Evolutionary conservation across 1,284 basidiomycete genomes (phyloP).

Genomic region (Melanopsichium pennsylvanicum): DNA sequence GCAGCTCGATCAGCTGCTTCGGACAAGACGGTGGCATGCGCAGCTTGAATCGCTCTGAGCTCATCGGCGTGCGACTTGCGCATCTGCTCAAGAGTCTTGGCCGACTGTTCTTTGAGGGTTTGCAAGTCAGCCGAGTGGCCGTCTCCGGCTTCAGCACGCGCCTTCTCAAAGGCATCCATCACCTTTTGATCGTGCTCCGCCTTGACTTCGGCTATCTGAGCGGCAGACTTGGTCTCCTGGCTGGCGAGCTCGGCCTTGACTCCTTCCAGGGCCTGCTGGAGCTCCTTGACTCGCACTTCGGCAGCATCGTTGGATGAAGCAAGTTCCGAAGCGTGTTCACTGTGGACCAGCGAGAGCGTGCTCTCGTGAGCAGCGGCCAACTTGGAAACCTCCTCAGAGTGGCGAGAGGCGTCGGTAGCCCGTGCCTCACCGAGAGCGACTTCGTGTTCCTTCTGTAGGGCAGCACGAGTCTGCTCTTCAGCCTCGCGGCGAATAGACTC

Average conservation of each 20-base stretch:
- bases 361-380: slow-evolving; percentile 29
- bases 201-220: slow-evolving; percentile 42
- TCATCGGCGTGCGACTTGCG: slow-evolving; percentile 42
- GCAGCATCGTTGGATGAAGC: slow-evolving; percentile 20
- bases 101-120: slow-evolving; percentile 31
- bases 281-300: slow-evolving; percentile 28
- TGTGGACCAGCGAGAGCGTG: slow-evolving; percentile 14
- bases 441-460: slow-evolving; percentile 21
- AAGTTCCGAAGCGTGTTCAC: slow-evolving; percentile 27
- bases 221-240: slow-evolving; percentile 38
- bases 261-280: slow-evolving; percentile 29
- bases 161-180: slow-evolving; percentile 46
- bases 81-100: slow-evolving; percentile 41
- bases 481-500: slow-evolving; percentile 25
- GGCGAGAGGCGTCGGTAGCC: slow-evolving; percentile 14
- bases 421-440: slow-evolving; percentile 18
- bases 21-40: slow-evolving; percentile 25
- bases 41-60: slow-evolving; percentile 25
- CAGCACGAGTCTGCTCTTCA: slow-evolving; percentile 24
- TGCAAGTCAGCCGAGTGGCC: slow-evolving; percentile 45
- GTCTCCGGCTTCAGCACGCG: slow-evolving; percentile 47
- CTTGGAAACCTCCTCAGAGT: slow-evolving; percentile 22
- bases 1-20: slow-evolving; percentile 23
- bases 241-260: slow-evolving; percentile 34
- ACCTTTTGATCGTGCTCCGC: slow-evolving; percentile 47